Evolutionary conservation across 495 filamentous ascomycete species (phyloP), one percentile per base, ranked within the genome.

Genomic region (Trichoderma reesei): DNA sequence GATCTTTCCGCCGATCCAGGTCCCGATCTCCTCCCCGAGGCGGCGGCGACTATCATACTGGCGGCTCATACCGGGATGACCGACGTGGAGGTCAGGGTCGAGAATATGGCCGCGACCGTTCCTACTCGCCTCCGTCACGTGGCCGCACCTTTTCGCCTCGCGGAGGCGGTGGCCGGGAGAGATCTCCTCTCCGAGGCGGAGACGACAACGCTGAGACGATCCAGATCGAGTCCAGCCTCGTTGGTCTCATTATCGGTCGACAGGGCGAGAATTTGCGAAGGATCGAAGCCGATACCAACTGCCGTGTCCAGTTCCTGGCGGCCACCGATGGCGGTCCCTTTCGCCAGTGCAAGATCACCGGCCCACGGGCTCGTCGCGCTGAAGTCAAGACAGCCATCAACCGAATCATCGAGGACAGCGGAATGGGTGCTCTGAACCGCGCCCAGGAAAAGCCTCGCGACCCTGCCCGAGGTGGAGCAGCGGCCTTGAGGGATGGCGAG

Each of bases 231-330:
- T 87, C 86, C 5, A 84, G 81, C 62, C 78, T 92, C 44, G 90
- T 94, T 41, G 90, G 90, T 34, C 77, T 94, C 10, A 91, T 94
- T 70, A 94, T 94, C 68, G 90, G 90, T 14, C 82, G 90, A 41
- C 85, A 90, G 67, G 90, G 90, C 60, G 90, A 94, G 72, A 94
- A 91, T 63, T 76, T 94, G 36, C 79, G 89, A 65, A 86, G 87
- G 41, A 86, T 94, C 64, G 90, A 94, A 71, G 72, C 81, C 18
- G 88, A 91, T 64, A 90, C 86, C 14, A 82, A 84, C 5, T 88
- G 89, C 67, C 76, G 89, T 61, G 89, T 94, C 10, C 90, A 94
- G 73, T 94, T 94, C 72, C 78, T 91, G 54, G 88, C 87, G n/a
- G 82, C 88, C 11, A 80, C 83, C 26, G 76, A 77, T 62, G 79